These are phyloP conservation scores for Ceratobasidium sp. DNA, from an alignment of 1,284 basidiomycete species.

Conservation along the genomic window DNA sequence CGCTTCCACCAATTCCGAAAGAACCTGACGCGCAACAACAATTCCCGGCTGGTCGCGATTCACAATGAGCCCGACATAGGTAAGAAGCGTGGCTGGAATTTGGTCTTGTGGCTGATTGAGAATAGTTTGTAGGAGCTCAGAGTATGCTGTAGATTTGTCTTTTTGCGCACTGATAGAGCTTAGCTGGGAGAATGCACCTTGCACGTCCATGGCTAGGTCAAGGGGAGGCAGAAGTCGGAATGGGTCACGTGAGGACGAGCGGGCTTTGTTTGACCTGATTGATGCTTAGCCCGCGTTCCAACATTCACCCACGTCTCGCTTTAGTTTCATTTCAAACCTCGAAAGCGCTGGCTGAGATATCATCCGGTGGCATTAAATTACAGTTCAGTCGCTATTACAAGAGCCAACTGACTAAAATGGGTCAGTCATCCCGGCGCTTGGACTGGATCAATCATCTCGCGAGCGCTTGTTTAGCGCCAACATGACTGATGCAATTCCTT, in stretches of 20 bases:
- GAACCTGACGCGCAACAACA: slow-evolving; percentile 85
- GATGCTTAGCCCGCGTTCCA: too few species aligned
- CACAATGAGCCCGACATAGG: slow-evolving; percentile 71
- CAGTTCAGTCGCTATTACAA: not conserved
- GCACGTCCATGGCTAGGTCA: slow-evolving; percentile 48
- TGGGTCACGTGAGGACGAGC: slow-evolving; percentile 28
- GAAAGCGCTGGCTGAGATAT: not conserved
- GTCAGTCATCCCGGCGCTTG: not conserved
- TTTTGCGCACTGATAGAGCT: slow-evolving; percentile 75
- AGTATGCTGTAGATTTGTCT: slow-evolving; percentile 83
- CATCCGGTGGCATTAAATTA: not conserved
- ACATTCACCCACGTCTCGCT: too few species aligned
- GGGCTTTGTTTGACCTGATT: slow-evolving; percentile 31
- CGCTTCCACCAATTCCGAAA: slow-evolving; percentile 81
- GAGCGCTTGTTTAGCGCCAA: not conserved
- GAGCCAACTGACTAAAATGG: not conserved
- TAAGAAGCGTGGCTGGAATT: slow-evolving; percentile 66
- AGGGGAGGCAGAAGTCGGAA: slow-evolving; percentile 11
- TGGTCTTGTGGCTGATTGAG: slow-evolving; percentile 60
- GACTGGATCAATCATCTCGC: not conserved
- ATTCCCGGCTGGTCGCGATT: slow-evolving; percentile 83
- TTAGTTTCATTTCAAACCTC: too few species aligned
- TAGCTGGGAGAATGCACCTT: slow-evolving; percentile 71
- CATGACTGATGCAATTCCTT: not conserved
- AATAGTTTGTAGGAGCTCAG: slow-evolving; percentile 55